phyloP scores from a whole-genome alignment of 2,329 filamentous ascomycete species.

The Phyllosticta ampelicida region DNA sequence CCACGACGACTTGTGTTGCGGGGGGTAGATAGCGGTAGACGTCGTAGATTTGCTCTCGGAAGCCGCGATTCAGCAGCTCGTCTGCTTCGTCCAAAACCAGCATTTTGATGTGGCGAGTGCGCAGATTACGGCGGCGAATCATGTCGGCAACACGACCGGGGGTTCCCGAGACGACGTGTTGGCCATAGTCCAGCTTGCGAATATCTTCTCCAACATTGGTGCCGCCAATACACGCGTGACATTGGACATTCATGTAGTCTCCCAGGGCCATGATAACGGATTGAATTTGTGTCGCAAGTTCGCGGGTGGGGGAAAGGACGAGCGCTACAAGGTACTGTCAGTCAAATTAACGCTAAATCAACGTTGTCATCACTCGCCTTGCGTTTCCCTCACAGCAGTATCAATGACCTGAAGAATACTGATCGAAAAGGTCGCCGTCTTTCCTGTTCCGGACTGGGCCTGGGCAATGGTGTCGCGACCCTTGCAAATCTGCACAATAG shows the following conservation, averaged over 20 bases:
- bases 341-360: background rate
- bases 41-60: conserved; percentile 98
- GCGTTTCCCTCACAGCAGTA: conserved; percentile 81
- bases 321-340: conserved; percentile 46
- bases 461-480: conserved; percentile 97
- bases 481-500: conserved; percentile 98
- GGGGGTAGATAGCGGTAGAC: conserved; percentile 95
- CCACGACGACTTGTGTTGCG: conserved; percentile 95
- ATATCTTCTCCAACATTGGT: conserved; percentile 98
- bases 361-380: conserved; percentile 37
- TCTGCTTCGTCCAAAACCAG: conserved; percentile 67
- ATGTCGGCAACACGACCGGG: conserved; percentile 90
- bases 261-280: conserved; percentile 99
- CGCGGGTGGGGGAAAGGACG: conserved; percentile 88
- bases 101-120: conserved; percentile 69
- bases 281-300: conserved; percentile 96
- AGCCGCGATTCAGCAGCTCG: conserved; percentile 80
- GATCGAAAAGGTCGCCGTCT: conserved; percentile 94
- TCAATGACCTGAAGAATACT: conserved; percentile 95
- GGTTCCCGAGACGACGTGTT: conserved; percentile 94
- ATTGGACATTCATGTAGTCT: conserved; percentile 99
- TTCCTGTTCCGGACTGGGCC: conserved; percentile 92
- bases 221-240: conserved; percentile 95
- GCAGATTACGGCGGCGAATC: conserved; percentile 63
- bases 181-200: conserved; percentile 90